Evolutionary conservation across 306 rosid genomes (phyloP).

Genomic region (Dicorynia guianensis): DNA sequence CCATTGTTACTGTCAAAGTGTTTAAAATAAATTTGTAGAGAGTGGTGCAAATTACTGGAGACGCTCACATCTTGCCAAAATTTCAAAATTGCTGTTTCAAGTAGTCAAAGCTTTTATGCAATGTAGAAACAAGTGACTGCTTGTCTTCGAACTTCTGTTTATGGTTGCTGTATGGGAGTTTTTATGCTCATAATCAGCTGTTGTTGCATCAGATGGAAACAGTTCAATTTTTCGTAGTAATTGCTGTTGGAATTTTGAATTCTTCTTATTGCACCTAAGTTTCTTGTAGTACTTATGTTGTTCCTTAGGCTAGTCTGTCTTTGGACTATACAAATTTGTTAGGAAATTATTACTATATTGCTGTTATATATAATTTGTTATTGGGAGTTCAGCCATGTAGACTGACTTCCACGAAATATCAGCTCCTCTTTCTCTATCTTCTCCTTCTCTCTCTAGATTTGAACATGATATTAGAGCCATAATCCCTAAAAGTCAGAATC

Average conservation of each 20-base stretch:
- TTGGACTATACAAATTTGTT: not conserved
- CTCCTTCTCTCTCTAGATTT: no score
- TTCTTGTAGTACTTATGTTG: not conserved
- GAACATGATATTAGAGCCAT: no score
- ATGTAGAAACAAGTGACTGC: not conserved
- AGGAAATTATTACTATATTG: no score
- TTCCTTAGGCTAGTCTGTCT: not conserved
- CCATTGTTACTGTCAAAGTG: not conserved
- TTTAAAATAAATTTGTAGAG: not conserved
- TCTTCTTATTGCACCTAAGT: not conserved
- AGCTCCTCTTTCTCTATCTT: no score
- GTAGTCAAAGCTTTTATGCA: not conserved
- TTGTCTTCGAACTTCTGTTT: not conserved
- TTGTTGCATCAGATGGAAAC: not conserved
- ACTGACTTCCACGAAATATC: no score
- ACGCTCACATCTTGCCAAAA: not conserved
- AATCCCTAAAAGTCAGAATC: no score
- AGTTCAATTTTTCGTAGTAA: not conserved
- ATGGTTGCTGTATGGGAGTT: not conserved
- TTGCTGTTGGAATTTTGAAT: slow-evolving; percentile 8
- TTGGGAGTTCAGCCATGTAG: no score
- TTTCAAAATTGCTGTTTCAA: not conserved
- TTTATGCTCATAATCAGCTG: not conserved
- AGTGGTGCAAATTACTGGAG: not conserved
- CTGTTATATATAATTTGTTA: no score